Base-by-base conservation (phyloP, 78 protist species). In the Chrysochromulina tobinii region DNA sequence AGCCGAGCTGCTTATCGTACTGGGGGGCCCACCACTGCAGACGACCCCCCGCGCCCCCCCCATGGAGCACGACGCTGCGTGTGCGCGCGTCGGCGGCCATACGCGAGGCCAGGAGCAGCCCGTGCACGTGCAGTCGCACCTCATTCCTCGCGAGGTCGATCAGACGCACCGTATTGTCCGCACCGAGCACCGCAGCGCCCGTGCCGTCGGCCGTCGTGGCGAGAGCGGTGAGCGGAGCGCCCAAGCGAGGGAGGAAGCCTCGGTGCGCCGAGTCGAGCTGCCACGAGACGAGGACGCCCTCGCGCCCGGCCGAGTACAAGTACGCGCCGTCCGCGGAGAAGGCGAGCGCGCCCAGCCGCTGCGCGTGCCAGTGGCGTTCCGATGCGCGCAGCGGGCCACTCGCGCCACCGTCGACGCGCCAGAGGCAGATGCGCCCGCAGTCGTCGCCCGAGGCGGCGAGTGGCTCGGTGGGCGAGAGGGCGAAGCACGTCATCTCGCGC, bases 351-450 rank as follows among this genome's bases (percentile, higher is more conserved):
- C 25, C 15, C 25, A 75, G 58, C n/a, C 27, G 27, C 83, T 75
- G 83, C 83, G 83, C 83, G 83, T 75, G 83, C 83, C 83, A 75
- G 83, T 75, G 83, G 58, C 38, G 12, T 59, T 75, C 58, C 20
- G 58, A 57, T 20, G 72, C 72, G 72, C 72, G 72, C 27, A 20
- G 27, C 72, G 8, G 27, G 23, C 14, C 27, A 12, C 72, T 25
- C 20, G 6, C 59, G 58, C n/a, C 58, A 54, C 83, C 17, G 53
- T 72, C 54, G 53, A 72, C n/a, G 14, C 58, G 83, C 83, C 83
- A 75, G 27, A 75, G 83, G 0, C 50, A 57, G 57, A 75, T 75
- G 27, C 57, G 54, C 20, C 83, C 83, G 83, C 3, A 1, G 27
- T 75, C 83, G 57, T 75, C 57, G 57, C 38, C 83, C 14, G 83